Evolutionary conservation across 2,329 filamentous ascomycete species (phyloP), one percentile per base, ranked within the genome.

Genomic region (Fusarium sp.): DNA sequence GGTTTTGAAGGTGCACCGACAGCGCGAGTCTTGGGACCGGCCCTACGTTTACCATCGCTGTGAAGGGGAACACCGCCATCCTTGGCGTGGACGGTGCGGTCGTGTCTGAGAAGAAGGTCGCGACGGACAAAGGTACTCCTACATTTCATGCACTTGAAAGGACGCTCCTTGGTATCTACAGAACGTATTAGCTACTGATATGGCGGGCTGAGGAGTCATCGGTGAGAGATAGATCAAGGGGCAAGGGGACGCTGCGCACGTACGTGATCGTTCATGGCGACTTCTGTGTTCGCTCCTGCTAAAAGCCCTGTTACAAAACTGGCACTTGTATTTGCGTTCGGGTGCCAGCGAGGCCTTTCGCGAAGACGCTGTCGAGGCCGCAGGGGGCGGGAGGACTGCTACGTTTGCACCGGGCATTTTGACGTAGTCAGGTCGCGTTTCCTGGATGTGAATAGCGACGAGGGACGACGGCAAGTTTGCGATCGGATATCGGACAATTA

Each of bases 291-390:
- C 96, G 80, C 94, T 97, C 80, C 96, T 88, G 83, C 94, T 97
- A 81, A 99, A 99, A 69, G 96, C 96, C 81, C 96, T 89, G 83
- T 94, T 94, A 85, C 96, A 98, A 82, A 97, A 98, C 85, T 97
- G 94, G 84, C 96, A 99, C 81, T 98, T 97, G 89, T 99, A 99
- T 83, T 97, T 97, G 86, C 96, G 95, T 85, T 98, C 96, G 57
- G 94, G 93, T 74, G 89, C 90, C 74, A 90, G 83, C 65, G 91
- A 85, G 71, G 90, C 82, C 83, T 96, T 97, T 81, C 92, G 89
- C 76, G 90, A 86, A 74, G 88, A 87, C 78, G 91, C 87, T 77
- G 90, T 87, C 77, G 93, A 88, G 77, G 88, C 83, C 77, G 88
- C 86, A 74, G 88, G 81, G 77, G 91, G 83, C 74, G 89, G 82